Base-by-base conservation (phyloP, 805 yeast species). In the Ogataea haglerorum region DNA sequence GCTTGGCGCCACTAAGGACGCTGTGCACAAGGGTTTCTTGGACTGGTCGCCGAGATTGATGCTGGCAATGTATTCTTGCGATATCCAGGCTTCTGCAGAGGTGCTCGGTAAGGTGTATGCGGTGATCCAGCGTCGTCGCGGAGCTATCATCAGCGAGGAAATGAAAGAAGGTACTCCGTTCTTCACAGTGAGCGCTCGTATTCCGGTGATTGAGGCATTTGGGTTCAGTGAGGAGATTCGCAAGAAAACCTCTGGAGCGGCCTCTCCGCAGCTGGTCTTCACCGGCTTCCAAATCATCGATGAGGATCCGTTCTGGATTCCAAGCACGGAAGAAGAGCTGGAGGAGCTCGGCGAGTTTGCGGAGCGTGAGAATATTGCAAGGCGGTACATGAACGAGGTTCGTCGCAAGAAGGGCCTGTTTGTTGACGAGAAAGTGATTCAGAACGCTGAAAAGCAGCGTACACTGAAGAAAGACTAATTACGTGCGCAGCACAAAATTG, bases 81-180 rank as follows among this genome's bases (percentile, higher is more conserved):
- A 91, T 50, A 86, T 93, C 50, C 99, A 93, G 64, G 93, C 98
- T 0, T 76, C 95, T 2, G 79, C 96, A 0, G 99, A 93, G 48
- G 97, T 88, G 0, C 69, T 93, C 38, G 99, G 99, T 30, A 88
- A 86, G 58, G 98, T 93, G 0, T 93, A 93, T 58, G 93, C 89
- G 0, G 98, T 91, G 14, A 87, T 93, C 17, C 96, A 95, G 49
- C 79, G 79, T 54, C 74, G 96, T 54, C 82, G 85, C 28, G 99
- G 99, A 21, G 67, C 76, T 37, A 85, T 93, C 41, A 74, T 83
- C 2, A 77, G 89, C 4, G 99, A 93, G 63, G 99, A 93, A 59
- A 80, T 93, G 87, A 90, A 93, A 57, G 99, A 93, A 60, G 99
- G 99, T 8, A 93, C 99, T 0, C 96, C 98, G 15, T 89, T 91